Conservation (phyloP, 2,329 filamentous ascomycete genomes). For the Talaromyces rugulosus region DNA sequence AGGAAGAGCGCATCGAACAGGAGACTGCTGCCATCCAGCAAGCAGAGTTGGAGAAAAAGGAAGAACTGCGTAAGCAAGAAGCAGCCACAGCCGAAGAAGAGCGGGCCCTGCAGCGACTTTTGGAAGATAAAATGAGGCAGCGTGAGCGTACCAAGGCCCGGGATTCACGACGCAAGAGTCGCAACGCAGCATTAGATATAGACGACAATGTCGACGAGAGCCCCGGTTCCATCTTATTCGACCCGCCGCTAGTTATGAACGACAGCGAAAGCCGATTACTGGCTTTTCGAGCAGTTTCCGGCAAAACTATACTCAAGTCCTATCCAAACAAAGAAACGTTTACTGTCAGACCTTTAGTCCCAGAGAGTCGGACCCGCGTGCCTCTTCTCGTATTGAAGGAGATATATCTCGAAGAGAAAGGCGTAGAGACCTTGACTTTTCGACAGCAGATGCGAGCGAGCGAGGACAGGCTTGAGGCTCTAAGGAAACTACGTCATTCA, state of each 20-base stretch:
- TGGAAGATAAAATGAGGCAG: conserved; percentile 37
- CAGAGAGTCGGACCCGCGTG: conserved; percentile 52
- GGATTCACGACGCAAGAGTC: conserved; percentile 35
- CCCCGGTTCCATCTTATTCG: conserved; percentile 38
- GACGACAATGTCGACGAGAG: conserved; percentile 29
- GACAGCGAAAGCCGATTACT: conserved; percentile 61
- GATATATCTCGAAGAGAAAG: conserved; percentile 55
- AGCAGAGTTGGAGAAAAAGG: conserved; percentile 47
- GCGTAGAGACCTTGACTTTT: conserved; percentile 59
- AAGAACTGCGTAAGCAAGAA: conserved; percentile 43
- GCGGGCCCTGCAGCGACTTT: conserved; percentile 33
- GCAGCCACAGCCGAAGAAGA: conserved; percentile 39
- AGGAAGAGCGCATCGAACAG: conserved; percentile 81
- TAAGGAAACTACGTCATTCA: conserved; percentile 70
- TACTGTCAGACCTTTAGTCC: conserved; percentile 65
- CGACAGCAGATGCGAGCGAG: conserved; percentile 73
- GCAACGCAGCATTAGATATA: conserved; percentile 28
- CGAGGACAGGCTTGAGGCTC: conserved; percentile 69
- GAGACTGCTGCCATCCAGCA: conserved; percentile 64
- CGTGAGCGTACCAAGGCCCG: conserved; percentile 34
- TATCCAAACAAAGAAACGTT: conserved; percentile 62
- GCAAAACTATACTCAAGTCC: conserved; percentile 62
- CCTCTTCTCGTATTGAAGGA: conserved; percentile 70
- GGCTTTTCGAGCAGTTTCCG: conserved; percentile 66
- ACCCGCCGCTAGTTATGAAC: conserved; percentile 49